Evolutionary conservation across 768 basidiomycete genomes (phyloP).

Genomic region (Mycena alexandri): DNA sequence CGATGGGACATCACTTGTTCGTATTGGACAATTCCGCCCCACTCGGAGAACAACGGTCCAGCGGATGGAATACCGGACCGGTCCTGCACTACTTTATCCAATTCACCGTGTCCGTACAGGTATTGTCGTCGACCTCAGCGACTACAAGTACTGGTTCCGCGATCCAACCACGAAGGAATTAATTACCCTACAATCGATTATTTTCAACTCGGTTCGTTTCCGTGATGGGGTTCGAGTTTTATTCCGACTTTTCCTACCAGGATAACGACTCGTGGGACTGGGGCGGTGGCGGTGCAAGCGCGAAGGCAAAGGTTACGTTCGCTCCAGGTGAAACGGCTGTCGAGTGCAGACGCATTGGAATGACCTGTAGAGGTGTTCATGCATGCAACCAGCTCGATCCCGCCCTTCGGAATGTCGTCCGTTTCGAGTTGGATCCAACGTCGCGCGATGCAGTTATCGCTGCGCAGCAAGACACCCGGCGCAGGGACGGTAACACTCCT

Average conservation of each 20-base stretch:
- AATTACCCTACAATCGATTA: neutral
- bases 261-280: slow-evolving; percentile 23
- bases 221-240: neutral
- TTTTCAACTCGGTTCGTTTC: neutral
- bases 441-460: slow-evolving; percentile 6
- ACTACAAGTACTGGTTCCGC: neutral
- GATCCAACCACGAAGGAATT: neutral
- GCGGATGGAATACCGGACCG: slow-evolving; percentile 3
- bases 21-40: neutral
- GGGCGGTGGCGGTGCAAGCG: neutral
- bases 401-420: neutral
- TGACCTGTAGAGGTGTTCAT: neutral
- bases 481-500: slow-evolving; percentile 19
- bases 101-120: neutral
- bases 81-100: neutral
- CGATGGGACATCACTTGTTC: neutral
- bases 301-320: neutral
- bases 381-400: neutral
- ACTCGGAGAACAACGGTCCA: neutral
- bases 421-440: neutral
- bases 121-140: neutral
- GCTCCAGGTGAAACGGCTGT: neutral
- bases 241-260: neutral
- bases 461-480: slow-evolving; percentile 12
- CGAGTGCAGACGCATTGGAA: slow-evolving; percentile 3